A percentile compares a stretch with the other conserved stretches of the same genome.
Evolutionary conservation across 805 yeast genomes (phyloP).

Genomic region (Pichia pseudocactophila): DNA sequence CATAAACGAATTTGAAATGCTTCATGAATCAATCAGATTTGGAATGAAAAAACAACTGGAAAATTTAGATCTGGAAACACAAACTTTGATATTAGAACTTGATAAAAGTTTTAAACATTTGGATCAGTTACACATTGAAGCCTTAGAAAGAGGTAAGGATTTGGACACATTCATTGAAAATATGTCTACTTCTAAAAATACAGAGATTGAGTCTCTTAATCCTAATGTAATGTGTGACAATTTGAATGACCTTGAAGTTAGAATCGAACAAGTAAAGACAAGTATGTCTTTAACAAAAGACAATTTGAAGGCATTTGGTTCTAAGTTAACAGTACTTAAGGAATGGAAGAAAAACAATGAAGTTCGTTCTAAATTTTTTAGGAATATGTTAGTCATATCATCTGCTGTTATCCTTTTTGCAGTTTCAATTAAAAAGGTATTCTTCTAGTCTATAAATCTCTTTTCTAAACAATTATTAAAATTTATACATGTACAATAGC

Average conservation of each 20-base stretch:
- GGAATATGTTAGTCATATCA: conserved; percentile 2
- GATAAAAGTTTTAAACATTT: conserved; percentile 22
- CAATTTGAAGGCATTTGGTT: conserved; percentile 17
- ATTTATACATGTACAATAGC: background rate
- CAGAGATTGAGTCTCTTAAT: conserved; percentile 17
- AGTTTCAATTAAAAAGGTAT: background rate
- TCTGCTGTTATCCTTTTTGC: background rate
- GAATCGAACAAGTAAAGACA: conserved; percentile 20
- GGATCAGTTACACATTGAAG: conserved; percentile 20
- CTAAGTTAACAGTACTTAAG: conserved; percentile 14
- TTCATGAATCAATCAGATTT: conserved; percentile 19
- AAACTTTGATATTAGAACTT: conserved; percentile 22
- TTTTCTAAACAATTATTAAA: background rate
- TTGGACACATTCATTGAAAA: conserved; percentile 24
- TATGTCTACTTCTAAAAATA: conserved; percentile 22
- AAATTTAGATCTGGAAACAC: conserved; percentile 23
- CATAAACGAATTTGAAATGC: conserved; percentile 20
- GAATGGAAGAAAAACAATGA: conserved; percentile 14
- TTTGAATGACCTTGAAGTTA: conserved; percentile 21
- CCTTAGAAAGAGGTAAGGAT: conserved; percentile 20
- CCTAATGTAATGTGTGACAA: conserved; percentile 20
- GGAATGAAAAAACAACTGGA: conserved; percentile 18
- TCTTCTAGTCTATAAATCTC: background rate
- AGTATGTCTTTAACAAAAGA: conserved; percentile 17
- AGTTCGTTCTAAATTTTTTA: conserved; percentile 7